Percentiles rank a stretch among this genome's conserved stretches.
Conservation (phyloP, 306 rosid genomes). For the Cucurbita maxima region DNA sequence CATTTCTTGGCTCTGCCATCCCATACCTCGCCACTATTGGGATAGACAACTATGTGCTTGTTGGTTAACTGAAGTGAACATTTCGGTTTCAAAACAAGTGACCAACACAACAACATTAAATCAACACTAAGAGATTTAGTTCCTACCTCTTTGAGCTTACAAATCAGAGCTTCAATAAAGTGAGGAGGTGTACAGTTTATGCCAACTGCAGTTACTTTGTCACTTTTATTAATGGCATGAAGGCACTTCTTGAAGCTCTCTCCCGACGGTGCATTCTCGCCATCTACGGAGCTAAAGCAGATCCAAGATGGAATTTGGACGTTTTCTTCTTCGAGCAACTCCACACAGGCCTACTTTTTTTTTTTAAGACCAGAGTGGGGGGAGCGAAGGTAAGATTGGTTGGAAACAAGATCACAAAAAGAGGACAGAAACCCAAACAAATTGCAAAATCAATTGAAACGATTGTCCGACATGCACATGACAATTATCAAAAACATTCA, state of each 20-base stretch:
- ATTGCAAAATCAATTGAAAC: background rate
- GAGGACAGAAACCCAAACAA: background rate
- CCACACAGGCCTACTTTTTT: conserved; percentile 46
- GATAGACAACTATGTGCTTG: conserved; percentile 62
- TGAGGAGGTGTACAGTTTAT: conserved; percentile 91
- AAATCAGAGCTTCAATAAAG: conserved; percentile 44
- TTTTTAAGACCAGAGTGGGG: background rate
- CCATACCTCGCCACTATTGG: conserved; percentile 86
- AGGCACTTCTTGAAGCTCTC: conserved; percentile 77
- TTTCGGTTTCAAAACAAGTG: background rate
- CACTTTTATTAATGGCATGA: conserved; percentile 31
- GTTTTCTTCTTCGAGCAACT: conserved; percentile 77
- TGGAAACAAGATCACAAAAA: background rate
- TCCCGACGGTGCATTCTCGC: conserved; percentile 70
- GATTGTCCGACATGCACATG: background rate
- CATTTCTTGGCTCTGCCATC: conserved; percentile 76
- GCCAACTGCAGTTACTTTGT: conserved; percentile 63
- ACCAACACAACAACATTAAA: background rate
- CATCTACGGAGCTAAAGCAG: conserved; percentile 76
- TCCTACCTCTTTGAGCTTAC: conserved; percentile 51
- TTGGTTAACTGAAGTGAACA: conserved; percentile 47
- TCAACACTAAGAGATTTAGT: background rate
- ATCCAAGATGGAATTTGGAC: conserved; percentile 68
- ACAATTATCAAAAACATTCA: background rate
- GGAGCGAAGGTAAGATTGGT: background rate